These are phyloP conservation scores for Myochromella boudieri DNA, from an alignment of 768 basidiomycete genomes.

Conservation along the genomic window DNA sequence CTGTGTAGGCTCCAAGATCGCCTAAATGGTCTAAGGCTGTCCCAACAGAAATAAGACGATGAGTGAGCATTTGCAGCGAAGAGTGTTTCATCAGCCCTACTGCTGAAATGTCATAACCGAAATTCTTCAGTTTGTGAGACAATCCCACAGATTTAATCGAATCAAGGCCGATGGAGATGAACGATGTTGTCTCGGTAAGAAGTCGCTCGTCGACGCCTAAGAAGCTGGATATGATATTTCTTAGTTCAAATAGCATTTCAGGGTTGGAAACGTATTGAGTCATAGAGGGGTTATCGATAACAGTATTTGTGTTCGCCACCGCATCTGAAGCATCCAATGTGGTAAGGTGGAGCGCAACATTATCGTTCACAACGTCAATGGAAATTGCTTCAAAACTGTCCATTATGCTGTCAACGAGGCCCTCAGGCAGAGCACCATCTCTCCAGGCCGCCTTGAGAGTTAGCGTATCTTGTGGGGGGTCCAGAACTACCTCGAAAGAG, in stretches of 20 bases:
- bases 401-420: conserved; percentile 17
- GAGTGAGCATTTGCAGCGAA: conserved; percentile 19
- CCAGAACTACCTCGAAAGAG: conserved; percentile 29
- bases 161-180: conserved; percentile 46
- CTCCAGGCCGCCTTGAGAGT: conserved; percentile 27
- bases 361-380: conserved; percentile 11
- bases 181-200: conserved; percentile 29
- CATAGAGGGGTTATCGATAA: too few relatives aligned
- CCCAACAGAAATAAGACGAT: not conserved
- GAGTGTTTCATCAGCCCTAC: conserved; percentile 35
- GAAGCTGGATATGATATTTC: conserved; percentile 24
- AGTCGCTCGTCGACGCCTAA: conserved; percentile 21
- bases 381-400: conserved; percentile 23
- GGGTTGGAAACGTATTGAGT: conserved; percentile 19
- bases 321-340: not conserved
- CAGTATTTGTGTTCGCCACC: not conserved
- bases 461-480: conserved; percentile 21
- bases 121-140: conserved; percentile 30
- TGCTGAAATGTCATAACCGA: conserved; percentile 33
- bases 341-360: not conserved
- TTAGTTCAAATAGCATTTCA: conserved; percentile 14
- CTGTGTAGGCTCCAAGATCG: not conserved
- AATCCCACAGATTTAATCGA: conserved; percentile 48
- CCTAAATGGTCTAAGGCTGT: not conserved
- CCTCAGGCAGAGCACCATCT: conserved; percentile 10